A percentile compares a stretch with the other conserved stretches of the same genome.
These are phyloP conservation scores for Amanita subjunquillea DNA, from an alignment of 768 basidiomycete genomes.

Conservation along the genomic window DNA sequence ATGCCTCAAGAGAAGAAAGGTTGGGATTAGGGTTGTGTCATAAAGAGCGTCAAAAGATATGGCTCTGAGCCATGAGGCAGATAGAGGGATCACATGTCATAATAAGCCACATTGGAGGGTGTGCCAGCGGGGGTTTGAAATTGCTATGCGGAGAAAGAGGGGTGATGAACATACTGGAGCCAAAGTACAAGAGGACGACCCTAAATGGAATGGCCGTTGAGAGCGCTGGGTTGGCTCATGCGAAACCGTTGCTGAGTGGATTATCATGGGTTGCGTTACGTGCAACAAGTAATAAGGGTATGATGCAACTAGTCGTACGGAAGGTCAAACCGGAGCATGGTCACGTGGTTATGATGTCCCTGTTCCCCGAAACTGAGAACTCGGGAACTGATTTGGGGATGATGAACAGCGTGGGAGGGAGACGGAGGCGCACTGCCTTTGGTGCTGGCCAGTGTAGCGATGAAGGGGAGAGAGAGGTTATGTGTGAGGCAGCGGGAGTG, in stretches of 20 bases:
- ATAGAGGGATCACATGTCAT: constrained; percentile 1
- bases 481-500: no score
- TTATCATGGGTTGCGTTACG: neutral
- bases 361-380: neutral
- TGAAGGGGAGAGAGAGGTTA: no score
- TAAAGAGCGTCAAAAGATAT: neutral
- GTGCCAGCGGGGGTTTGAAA: neutral
- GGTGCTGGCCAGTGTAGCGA: no score
- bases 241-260: neutral
- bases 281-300: neutral
- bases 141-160: neutral
- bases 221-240: neutral
- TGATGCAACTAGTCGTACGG: neutral
- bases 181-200: neutral
- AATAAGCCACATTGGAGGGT: neutral
- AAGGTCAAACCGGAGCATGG: neutral
- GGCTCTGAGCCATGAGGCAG: constrained; percentile 3
- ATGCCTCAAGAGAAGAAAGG: neutral
- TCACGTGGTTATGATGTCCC: neutral
- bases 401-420: neutral
- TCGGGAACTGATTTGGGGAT: neutral
- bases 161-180: neutral
- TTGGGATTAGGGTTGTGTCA: constrained; percentile 4
- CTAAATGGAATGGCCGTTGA: neutral
- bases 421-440: neutral